phyloP scores from a whole-genome alignment of 202 grass and related monocot species.

The Brachypodium distachyon region DNA sequence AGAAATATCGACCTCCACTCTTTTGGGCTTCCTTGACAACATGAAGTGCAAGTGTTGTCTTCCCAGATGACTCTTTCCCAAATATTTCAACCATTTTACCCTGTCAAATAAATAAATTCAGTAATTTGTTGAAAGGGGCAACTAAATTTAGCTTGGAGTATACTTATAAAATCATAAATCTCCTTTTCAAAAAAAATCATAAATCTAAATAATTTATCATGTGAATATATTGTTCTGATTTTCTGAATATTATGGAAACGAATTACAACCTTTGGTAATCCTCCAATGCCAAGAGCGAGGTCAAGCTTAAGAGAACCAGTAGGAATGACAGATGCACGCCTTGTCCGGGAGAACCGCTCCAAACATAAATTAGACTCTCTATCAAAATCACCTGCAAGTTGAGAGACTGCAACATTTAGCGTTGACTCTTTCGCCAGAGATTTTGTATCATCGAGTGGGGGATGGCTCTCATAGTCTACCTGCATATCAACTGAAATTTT shows the following conservation, averaged over 20 bases:
- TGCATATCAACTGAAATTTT: constrained; percentile 68
- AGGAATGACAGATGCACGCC: constrained; percentile 49
- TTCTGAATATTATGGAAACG: constrained; percentile 8
- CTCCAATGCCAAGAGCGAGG: constrained; percentile 75
- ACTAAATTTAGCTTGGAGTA: not conserved
- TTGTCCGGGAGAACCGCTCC: constrained; percentile 50
- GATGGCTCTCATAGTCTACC: constrained; percentile 66
- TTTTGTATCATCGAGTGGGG: constrained; percentile 37
- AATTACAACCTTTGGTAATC: constrained; percentile 73
- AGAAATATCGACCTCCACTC: constrained; percentile 54
- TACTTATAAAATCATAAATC: not conserved
- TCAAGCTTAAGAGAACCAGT: constrained; percentile 95
- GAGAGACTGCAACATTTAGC: constrained; percentile 61
- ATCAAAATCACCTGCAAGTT: constrained; percentile 84
- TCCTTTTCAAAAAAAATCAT: too few relatives aligned
- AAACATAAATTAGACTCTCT: constrained; percentile 74
- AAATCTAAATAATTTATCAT: not conserved
- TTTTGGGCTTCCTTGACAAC: constrained; percentile 93
- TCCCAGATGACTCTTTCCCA: constrained; percentile 85
- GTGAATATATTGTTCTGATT: not conserved
- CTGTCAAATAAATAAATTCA: constrained; percentile 29
- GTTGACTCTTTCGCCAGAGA: constrained; percentile 33
- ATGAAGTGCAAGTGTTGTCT: constrained; percentile 95
- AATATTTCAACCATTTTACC: constrained; percentile 98
- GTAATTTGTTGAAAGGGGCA: constrained; percentile 1